Evolutionary conservation across 179 eudicot species (phyloP).

Genomic region (Beta lomatogona): DNA sequence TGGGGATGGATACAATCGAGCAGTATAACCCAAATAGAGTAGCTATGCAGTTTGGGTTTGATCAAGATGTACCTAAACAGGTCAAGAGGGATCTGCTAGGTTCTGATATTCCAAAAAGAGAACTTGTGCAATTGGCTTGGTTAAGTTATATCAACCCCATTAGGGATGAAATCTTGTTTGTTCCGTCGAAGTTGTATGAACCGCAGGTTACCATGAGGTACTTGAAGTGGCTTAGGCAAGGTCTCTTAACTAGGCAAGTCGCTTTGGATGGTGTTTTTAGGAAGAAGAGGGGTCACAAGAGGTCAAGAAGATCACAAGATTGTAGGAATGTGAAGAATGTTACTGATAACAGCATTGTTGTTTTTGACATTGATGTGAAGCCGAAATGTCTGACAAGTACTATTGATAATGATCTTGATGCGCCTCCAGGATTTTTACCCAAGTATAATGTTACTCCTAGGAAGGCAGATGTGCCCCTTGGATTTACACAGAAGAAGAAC

Average conservation of each 20-base stretch:
- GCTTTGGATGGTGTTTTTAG: conserved; percentile 21
- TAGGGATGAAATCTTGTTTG: conserved; percentile 16
- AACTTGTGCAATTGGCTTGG: conserved; percentile 33
- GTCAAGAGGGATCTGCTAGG: conserved; percentile 17
- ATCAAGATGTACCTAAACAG: conserved; percentile 30
- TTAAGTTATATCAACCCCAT: conserved; percentile 17
- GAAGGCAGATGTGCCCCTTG: conserved; percentile 19
- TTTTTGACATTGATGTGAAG: neutral
- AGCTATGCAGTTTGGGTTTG: conserved; percentile 44
- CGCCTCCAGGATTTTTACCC: conserved; percentile 17
- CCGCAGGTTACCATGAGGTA: conserved; percentile 34
- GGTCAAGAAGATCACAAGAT: conserved; percentile 8
- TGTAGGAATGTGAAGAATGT: conserved; percentile 1
- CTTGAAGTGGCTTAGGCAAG: conserved; percentile 34
- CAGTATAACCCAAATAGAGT: conserved; percentile 41
- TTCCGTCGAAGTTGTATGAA: conserved; percentile 24
- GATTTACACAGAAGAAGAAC: neutral
- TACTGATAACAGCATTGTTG: neutral
- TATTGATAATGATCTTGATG: conserved; percentile 3
- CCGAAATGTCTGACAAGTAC: neutral
- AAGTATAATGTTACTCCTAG: neutral
- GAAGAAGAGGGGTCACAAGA: conserved; percentile 21
- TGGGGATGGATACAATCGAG: conserved; percentile 34
- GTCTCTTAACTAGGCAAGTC: conserved; percentile 8
- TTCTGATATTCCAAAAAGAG: conserved; percentile 27